phyloP scores from a whole-genome alignment of 257 asterid species.

The Haberlea rhodopensis region DNA sequence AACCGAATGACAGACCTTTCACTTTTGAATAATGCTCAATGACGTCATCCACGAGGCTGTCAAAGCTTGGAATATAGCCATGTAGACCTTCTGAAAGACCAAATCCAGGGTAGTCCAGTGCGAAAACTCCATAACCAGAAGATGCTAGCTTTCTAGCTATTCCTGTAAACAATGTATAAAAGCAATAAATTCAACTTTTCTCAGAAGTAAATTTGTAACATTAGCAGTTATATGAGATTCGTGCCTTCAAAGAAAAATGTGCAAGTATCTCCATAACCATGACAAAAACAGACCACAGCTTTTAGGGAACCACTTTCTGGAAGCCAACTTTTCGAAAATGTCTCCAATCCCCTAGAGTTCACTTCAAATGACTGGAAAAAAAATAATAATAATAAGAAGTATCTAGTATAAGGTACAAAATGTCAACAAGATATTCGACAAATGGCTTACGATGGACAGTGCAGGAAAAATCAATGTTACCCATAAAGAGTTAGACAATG shows the following conservation, averaged over 20 bases:
- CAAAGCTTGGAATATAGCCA: slow-evolving; percentile 65
- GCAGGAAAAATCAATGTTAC: background rate
- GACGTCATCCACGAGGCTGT: slow-evolving; percentile 64
- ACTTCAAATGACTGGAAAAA: slow-evolving; percentile 65
- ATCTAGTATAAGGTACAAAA: slow-evolving; percentile 11
- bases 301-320: slow-evolving; percentile 66
- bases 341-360: slow-evolving; percentile 85
- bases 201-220: slow-evolving; percentile 16
- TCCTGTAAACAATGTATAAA: slow-evolving; percentile 45
- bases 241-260: slow-evolving; percentile 90
- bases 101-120: slow-evolving; percentile 96
- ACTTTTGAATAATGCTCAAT: slow-evolving; percentile 78
- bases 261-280: slow-evolving; percentile 98
- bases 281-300: slow-evolving; percentile 81
- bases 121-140: slow-evolving; percentile 85
- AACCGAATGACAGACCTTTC: slow-evolving; percentile 50
- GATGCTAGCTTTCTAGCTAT: slow-evolving; percentile 80
- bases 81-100: slow-evolving; percentile 97
- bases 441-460: background rate
- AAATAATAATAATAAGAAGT: slow-evolving; percentile 28
- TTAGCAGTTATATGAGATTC: slow-evolving; percentile 25
- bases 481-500: background rate
- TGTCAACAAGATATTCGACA: slow-evolving; percentile 11
- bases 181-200: slow-evolving; percentile 18
- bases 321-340: slow-evolving; percentile 87